Evolutionary conservation across 2,329 filamentous ascomycete genomes (phyloP), one percentile per base, ranked within the genome.

Genomic region (Cladobotryum mycophilum): DNA sequence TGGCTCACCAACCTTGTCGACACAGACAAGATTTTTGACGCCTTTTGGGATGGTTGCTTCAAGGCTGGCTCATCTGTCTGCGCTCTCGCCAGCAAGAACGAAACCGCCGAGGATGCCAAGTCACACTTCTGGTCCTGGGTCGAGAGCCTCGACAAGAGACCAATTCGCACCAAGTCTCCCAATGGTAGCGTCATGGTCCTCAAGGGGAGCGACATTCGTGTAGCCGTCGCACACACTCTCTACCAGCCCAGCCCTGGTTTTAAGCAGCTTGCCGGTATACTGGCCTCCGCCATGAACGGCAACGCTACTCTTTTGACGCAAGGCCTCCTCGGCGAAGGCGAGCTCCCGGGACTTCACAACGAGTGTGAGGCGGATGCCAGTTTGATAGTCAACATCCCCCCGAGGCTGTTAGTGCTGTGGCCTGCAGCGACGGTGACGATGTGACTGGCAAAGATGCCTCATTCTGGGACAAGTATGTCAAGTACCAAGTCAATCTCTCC

Each of bases 31-130:
- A 57, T 67, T 9, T 56, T 67, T 17, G 58, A 61, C 4, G 51
- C 59, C 13, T 66, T 72, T 49, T 72, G 62, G 53, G 52, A 61
- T 12, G 58, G 61, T 2, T 74, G 70, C 56, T 70, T 64, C 55
- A 50, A 58, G 1, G 60, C 55, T 5, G 58, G 61, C 1, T 5
- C 30, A 20, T 35, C 48, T 2, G 40, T 51, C 0, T 71, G 69
- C 44, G 52, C 65, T 5, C 59, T 70, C 4, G 53, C 54, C 44
- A 46, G 46, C 11, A 66, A 70, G 52, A 41, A 55, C 45, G 1
- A 53, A 49, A 12, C 15, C 30, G 15, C 41, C 37, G 17, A 42
- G 3, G 60, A 64, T 44, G 60, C 70, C 41, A 59, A 55, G 15
- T n/a, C 45, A 0, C 65, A 68, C 2, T 59, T 73, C 35, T 57